A percentile compares a stretch with the other conserved stretches of the same genome.
Conservation (phyloP, 371 early-diverging fungal genomes). For the Mortierella sp. region DNA sequence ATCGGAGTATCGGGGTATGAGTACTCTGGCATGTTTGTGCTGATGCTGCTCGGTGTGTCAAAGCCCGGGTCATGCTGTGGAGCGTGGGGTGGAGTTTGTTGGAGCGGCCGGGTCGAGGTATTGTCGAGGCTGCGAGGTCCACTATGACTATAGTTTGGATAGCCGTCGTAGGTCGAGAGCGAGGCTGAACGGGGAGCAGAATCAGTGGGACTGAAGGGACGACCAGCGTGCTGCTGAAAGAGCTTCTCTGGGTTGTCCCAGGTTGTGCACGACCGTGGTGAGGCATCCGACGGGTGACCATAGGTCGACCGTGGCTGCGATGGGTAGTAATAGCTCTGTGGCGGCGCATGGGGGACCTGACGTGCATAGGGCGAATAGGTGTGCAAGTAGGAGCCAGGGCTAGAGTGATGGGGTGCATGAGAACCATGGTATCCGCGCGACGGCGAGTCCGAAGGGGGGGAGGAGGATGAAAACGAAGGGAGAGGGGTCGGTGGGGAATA, state of each 20-base stretch:
- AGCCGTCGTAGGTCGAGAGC: conserved; percentile 1
- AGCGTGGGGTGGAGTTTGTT: neutral
- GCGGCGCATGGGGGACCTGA: too few relatives aligned
- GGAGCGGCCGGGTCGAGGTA: conserved; percentile 1
- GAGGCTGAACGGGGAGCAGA: conserved; percentile 14
- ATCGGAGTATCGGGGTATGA: conserved; percentile 17
- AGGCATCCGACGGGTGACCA: too few relatives aligned
- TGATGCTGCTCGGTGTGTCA: neutral
- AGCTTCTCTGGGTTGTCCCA: too few relatives aligned
- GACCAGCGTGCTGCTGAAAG: too few relatives aligned
- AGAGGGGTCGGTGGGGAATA: conserved; percentile 3
- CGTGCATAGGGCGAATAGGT: conserved; percentile 7
- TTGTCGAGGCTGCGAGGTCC: too few relatives aligned
- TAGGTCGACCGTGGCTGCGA: too few relatives aligned
- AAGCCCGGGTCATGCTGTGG: too few relatives aligned
- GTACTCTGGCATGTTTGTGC: conserved; percentile 29
- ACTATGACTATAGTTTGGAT: conserved; percentile 8
- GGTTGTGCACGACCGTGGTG: too few relatives aligned
- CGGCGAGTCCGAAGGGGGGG: conserved; percentile 11
- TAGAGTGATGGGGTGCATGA: neutral
- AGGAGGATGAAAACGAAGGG: conserved; percentile 7
- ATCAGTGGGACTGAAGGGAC: conserved; percentile 24
- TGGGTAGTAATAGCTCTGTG: too few relatives aligned
- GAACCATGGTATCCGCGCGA: neutral
- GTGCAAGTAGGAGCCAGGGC: conserved; percentile 9